Base-by-base conservation (phyloP, 345 rosid species). In the Durio zibethinus region DNA sequence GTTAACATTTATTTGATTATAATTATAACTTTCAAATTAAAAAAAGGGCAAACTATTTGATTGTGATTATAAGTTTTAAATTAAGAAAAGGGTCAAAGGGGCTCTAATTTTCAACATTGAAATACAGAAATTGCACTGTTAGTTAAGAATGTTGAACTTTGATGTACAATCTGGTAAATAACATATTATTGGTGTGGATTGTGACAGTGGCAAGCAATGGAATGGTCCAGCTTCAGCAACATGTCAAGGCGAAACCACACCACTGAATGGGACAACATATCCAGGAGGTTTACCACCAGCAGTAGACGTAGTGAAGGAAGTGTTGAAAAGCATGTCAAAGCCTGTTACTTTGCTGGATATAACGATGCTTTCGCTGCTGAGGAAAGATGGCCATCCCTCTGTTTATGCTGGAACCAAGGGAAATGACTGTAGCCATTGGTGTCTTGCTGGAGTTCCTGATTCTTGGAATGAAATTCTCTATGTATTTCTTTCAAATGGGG, bases 391-490 rank as follows among this genome's bases (percentile, higher is more conserved):
- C 2, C 94, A 91, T 65, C 90, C 91, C 15, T 89, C 94, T 0
- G 33, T 76, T 33, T 93, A 86, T 63, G 7, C 38, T 10, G 88
- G 84, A 36, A 1, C 0, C 3, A 1, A 74, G 14, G 15, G 63
- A 0, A 50, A 65, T 3, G 94, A 93, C 66, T 93, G 97, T 76
- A 89, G 93, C 79, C 99, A 93, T 72, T 95, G 97, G 98, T 95
- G 94, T 86, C 91, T 95, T 61, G 97, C 98, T 16, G 98, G 98
- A 25, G 91, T 93, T 29, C 99, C 99, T 2, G 99, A 93, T 79
- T 69, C 94, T 3, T 93, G 97, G 99, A 95, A 95, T 33, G 94
- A 92, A 83, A 87, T 95, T 25, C 97, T 90, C 10, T 89, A 84
- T 63, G 86, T 93, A 1, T 35, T 91, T 5, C 70, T 75, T 62